A percentile compares a stretch with the other conserved stretches of the same genome.
These are phyloP conservation scores for Termitomyces sp. DNA, from an alignment of 768 basidiomycete genomes.

Conservation along the genomic window DNA sequence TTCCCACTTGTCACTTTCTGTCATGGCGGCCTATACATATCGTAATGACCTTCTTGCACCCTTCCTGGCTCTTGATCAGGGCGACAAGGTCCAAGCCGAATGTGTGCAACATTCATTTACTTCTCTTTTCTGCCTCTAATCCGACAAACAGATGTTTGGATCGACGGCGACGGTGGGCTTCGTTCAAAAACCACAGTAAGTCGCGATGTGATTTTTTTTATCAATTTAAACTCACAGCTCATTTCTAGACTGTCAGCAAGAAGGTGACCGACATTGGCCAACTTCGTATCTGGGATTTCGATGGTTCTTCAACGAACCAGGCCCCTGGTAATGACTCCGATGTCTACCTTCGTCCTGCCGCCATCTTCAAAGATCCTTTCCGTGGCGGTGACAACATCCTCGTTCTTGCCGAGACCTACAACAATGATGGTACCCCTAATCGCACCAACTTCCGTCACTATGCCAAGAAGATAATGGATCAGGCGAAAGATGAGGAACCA, in stretches of 20 bases:
- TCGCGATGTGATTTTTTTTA: conserved; percentile 9
- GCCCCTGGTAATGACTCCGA: conserved; percentile 95
- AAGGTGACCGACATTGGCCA: conserved; percentile 83
- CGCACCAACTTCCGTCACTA: conserved; percentile 93
- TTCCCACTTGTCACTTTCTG: conserved; percentile 4
- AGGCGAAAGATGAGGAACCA: conserved; percentile 70
- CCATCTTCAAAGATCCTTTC: conserved; percentile 99
- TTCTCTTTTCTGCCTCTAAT: conserved; percentile 9
- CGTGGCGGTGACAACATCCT: conserved; percentile 97
- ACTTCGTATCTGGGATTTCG: conserved; percentile 98
- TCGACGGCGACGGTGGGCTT: conserved; percentile 91
- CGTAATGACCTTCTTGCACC: conserved; percentile 84
- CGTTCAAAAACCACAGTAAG: conserved; percentile 94
- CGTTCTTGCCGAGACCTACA: conserved; percentile 96
- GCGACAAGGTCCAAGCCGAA: conserved; percentile 92
- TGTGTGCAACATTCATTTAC: conserved; percentile 40
- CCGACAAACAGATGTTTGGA: conserved; percentile 80
- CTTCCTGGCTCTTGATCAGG: conserved; percentile 86
- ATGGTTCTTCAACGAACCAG: conserved; percentile 96
- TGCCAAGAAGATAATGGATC: conserved; percentile 93
- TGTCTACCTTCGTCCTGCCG: conserved; percentile 94
- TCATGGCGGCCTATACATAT: conserved; percentile 40
- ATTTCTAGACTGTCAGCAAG: conserved; percentile 72
- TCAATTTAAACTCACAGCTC: conserved; percentile 4
- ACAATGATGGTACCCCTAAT: conserved; percentile 98